phyloP scores from a whole-genome alignment of 2,329 filamentous ascomycete genomes.

The Amauroascus verrucosus region DNA sequence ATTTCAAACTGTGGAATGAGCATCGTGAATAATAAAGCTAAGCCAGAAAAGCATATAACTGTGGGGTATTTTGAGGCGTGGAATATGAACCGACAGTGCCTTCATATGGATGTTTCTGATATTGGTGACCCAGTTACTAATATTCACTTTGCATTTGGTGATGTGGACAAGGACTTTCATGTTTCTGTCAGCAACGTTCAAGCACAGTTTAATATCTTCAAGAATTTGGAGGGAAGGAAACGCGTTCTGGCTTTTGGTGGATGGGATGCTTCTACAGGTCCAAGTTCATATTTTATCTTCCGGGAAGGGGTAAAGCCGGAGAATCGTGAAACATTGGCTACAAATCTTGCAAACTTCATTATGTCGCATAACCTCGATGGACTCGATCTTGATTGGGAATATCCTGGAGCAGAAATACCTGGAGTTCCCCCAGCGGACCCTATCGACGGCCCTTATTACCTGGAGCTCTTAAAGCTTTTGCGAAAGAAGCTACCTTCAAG shows the following conservation, averaged over 20 bases:
- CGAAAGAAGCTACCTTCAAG: constrained; percentile 11
- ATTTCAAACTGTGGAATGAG: constrained; percentile 22
- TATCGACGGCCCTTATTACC: background rate
- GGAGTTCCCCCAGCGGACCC: constrained; percentile 23
- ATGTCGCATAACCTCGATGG: constrained; percentile 34
- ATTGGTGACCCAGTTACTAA: constrained; percentile 24
- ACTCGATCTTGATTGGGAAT: constrained; percentile 30
- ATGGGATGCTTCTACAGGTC: constrained; percentile 34
- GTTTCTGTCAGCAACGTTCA: constrained; percentile 19
- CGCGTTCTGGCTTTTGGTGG: constrained; percentile 38
- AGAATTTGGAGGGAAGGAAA: constrained; percentile 1
- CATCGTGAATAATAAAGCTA: constrained; percentile 17
- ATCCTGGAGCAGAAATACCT: constrained; percentile 25
- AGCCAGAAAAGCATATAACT: constrained; percentile 19
- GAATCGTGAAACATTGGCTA: constrained; percentile 32
- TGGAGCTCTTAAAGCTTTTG: constrained; percentile 21
- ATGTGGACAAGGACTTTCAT: constrained; percentile 25
- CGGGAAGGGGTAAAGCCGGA: constrained; percentile 26
- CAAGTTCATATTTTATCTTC: constrained; percentile 30
- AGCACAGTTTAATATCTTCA: constrained; percentile 2
- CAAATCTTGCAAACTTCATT: constrained; percentile 33
- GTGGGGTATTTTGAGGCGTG: constrained; percentile 28
- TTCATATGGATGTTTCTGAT: constrained; percentile 21
- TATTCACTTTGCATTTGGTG: constrained; percentile 31
- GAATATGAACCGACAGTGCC: constrained; percentile 24